Percentiles rank a stretch among this genome's conserved stretches.
These are phyloP conservation scores for Coniella vitis DNA, from an alignment of 2,329 filamentous ascomycete genomes.

Conservation along the genomic window DNA sequence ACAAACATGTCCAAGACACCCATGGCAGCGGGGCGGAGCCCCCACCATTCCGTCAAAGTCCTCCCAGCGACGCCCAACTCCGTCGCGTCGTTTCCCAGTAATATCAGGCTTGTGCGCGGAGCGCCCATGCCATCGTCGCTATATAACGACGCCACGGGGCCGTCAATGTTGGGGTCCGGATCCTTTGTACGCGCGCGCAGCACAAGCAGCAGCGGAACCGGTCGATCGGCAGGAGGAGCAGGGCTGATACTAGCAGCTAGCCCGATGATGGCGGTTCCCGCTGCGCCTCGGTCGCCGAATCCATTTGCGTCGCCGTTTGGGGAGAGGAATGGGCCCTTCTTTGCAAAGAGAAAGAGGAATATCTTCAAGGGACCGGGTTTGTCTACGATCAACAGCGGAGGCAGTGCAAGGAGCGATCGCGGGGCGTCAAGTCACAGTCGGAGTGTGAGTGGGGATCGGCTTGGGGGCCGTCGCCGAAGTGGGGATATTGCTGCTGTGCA, in stretches of 20 bases:
- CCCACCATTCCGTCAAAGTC: constrained; percentile 91
- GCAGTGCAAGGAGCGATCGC: constrained; percentile 29
- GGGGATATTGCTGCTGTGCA: constrained; percentile 65
- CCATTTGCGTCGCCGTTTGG: constrained; percentile 40
- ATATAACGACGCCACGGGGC: constrained; percentile 55
- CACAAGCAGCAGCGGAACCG: not conserved
- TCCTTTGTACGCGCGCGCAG: no score
- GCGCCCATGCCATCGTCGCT: constrained; percentile 40
- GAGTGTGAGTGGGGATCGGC: constrained; percentile 54
- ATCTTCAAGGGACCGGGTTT: constrained; percentile 76
- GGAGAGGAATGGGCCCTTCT: constrained; percentile 45
- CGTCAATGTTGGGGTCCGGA: no score
- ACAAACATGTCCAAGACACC: constrained; percentile 62
- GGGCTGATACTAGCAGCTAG: constrained; percentile 21
- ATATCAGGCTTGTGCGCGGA: constrained; percentile 73
- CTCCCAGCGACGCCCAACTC: constrained; percentile 80
- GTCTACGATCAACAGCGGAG: constrained; percentile 44
- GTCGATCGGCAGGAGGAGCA: constrained; percentile 24
- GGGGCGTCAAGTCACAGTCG: constrained; percentile 32
- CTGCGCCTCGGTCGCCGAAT: constrained; percentile 41
- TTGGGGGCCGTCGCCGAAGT: constrained; percentile 62
- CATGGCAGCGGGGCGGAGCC: constrained; percentile 59
- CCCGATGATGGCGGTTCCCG: constrained; percentile 33
- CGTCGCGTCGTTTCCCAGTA: constrained; percentile 65
- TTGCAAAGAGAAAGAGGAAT: constrained; percentile 74